Evolutionary conservation across 371 early-diverging fungal genomes (phyloP).

Genomic region (Blyttiomyces sp.): DNA sequence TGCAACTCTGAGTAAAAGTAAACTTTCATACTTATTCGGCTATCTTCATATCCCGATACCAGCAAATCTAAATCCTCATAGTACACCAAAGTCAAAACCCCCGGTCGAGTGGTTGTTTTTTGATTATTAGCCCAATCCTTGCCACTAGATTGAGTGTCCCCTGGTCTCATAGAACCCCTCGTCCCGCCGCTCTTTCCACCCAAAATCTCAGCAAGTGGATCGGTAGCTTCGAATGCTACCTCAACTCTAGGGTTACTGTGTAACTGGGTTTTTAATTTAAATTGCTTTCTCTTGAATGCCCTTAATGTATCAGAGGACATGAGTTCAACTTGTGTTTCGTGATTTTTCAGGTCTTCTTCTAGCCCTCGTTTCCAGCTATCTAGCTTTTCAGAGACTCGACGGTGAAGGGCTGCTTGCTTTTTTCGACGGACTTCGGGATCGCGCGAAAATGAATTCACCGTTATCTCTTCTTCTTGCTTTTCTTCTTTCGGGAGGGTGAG

Average conservation of each 20-base stretch:
- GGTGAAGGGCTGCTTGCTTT: constrained; percentile 35
- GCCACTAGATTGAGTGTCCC: neutral
- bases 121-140: neutral
- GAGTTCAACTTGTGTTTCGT: constrained; percentile 32
- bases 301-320: constrained; percentile 26
- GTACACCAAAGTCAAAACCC: constrained; percentile 41
- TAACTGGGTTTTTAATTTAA: constrained; percentile 15
- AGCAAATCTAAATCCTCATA: constrained; percentile 49
- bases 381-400: constrained; percentile 30
- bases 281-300: constrained; percentile 25
- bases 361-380: constrained; percentile 33
- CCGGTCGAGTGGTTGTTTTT: constrained; percentile 14
- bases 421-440: constrained; percentile 38
- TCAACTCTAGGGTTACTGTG: neutral
- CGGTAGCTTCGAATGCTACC: neutral
- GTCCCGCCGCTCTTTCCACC: neutral
- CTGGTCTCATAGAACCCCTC: neutral
- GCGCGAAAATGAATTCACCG: constrained; percentile 20
- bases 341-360: constrained; percentile 24
- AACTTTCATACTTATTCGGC: constrained; percentile 33
- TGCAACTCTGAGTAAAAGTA: neutral
- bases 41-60: constrained; percentile 48
- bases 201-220: neutral
- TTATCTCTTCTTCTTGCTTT: constrained; percentile 18
- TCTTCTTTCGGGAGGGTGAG: constrained; percentile 43